Evolutionary conservation across 2,329 filamentous ascomycete species (phyloP).

Genomic region (Aureobasidium sp.): DNA sequence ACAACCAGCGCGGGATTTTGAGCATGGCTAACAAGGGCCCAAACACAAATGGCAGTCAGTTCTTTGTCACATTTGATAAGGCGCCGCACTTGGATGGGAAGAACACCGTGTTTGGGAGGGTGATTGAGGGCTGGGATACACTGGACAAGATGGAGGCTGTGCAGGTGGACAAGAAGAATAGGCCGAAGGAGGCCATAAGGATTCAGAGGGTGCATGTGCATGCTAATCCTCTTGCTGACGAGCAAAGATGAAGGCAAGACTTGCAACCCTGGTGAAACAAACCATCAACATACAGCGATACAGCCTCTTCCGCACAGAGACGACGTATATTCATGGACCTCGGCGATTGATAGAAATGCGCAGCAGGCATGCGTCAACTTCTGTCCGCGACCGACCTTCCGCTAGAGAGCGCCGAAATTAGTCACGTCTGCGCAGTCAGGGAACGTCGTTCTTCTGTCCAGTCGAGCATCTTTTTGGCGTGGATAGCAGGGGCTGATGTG

Average conservation of each 20-base stretch:
- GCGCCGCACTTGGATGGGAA: slow-evolving; percentile 75
- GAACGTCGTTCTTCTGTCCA: too few species aligned
- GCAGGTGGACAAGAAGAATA: slow-evolving; percentile 69
- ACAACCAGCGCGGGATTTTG: slow-evolving; percentile 84
- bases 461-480: too few species aligned
- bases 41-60: slow-evolving; percentile 87
- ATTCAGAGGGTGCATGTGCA: slow-evolving; percentile 69
- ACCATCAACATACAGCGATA: too few species aligned
- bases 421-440: too few species aligned
- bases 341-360: too few species aligned
- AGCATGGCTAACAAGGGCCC: slow-evolving; percentile 96
- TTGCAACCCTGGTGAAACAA: too few species aligned
- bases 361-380: too few species aligned
- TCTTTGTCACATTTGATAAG: slow-evolving; percentile 72
- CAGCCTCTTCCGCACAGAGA: too few species aligned
- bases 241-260: slow-evolving; percentile 29
- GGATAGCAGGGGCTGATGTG: too few species aligned
- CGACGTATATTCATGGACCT: too few species aligned
- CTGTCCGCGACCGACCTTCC: too few species aligned
- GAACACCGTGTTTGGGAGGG: slow-evolving; percentile 76
- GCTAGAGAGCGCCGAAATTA: too few species aligned
- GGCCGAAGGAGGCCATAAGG: slow-evolving; percentile 58
- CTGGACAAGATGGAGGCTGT: slow-evolving; percentile 65
- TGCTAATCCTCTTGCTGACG: slow-evolving; percentile 65
- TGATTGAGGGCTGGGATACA: slow-evolving; percentile 54